These are phyloP conservation scores for Fraxinus excelsior DNA, from an alignment of 257 asterid species.

Conservation along the genomic window DNA sequence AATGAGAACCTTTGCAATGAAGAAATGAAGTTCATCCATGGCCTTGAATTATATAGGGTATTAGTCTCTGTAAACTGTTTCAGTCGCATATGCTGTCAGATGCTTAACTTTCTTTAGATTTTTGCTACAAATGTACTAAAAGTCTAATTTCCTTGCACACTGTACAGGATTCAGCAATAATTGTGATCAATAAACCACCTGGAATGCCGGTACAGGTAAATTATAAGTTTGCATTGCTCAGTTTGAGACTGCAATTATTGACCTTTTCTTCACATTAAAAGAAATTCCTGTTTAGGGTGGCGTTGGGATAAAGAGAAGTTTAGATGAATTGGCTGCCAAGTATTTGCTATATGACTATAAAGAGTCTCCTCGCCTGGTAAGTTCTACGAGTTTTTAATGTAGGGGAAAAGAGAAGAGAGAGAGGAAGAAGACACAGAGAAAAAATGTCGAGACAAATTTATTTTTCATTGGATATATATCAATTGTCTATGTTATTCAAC, in stretches of 20 bases:
- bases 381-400: slow-evolving; percentile 31
- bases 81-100: slow-evolving; percentile 3
- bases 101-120: slow-evolving; percentile 12
- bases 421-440: background rate
- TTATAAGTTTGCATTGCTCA: slow-evolving; percentile 4
- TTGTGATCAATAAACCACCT: slow-evolving; percentile 85
- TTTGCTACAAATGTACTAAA: slow-evolving; percentile 14
- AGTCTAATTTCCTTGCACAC: slow-evolving; percentile 15
- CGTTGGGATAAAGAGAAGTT: slow-evolving; percentile 76
- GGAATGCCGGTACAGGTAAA: slow-evolving; percentile 95
- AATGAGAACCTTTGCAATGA: slow-evolving; percentile 38
- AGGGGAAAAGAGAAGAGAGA: background rate
- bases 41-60: slow-evolving; percentile 80
- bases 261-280: slow-evolving; percentile 9
- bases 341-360: slow-evolving; percentile 64
- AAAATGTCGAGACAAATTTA: background rate
- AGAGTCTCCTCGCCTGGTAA: slow-evolving; percentile 94
- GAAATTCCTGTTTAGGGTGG: slow-evolving; percentile 67
- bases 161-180: slow-evolving; percentile 67
- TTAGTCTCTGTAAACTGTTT: slow-evolving; percentile 8
- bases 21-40: slow-evolving; percentile 50
- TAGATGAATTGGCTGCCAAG: slow-evolving; percentile 86
- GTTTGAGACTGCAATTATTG: slow-evolving; percentile 22
- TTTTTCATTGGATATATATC: background rate
- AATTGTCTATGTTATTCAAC: background rate